Evolutionary conservation across 345 rosid genomes (phyloP), one percentile per base, ranked within the genome.

Genomic region (Salix arbutifolia): DNA sequence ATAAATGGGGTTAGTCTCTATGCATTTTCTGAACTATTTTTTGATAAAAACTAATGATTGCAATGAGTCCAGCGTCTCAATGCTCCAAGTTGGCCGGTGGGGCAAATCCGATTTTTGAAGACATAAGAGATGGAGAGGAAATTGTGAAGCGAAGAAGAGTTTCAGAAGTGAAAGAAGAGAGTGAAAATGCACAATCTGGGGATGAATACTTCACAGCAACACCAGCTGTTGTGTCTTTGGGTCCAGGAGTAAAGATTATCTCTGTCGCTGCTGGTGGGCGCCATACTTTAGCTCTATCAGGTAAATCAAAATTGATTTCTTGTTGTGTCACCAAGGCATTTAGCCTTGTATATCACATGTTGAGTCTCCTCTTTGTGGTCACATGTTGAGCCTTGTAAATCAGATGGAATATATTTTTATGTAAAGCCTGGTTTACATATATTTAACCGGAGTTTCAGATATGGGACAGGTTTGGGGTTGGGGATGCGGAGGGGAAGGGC

Each of bases 401-500:
- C 35, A 5, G 6, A 33, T 79, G 87, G 89, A 87, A 83, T 88
- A 80, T 85, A 33, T 86, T 85, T 87, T 88, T 68, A 89, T 85
- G 85, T 85, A 86, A 83, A 84, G 83, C 87, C 80, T 84, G 87
- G 85, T 87, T 86, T 84, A 85, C 90, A 80, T 91, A 75, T 85
- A 87, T 85, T 88, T 90, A 68, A 80, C 88, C 84, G 74, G 84
- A 85, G 92, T 89, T 94, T 86, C 96, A 94, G 95, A 92, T 92
- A 73, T 88, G 80, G 98, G 97, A 81, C 97, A 94, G 91, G 95
- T 94, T 38, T 94, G 96, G 98, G 97, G 97, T 83, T 92, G 98
- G 98, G 98, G 97, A 86, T 92, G 92, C 83, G 97, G 97, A 84
- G 98, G 97, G 23, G 97, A 94, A 85, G 97, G 98, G 72, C 97